Evolutionary conservation across 2,329 filamentous ascomycete genomes (phyloP), one percentile per base, ranked within the genome.

Genomic region (Pseudocercospora musae): DNA sequence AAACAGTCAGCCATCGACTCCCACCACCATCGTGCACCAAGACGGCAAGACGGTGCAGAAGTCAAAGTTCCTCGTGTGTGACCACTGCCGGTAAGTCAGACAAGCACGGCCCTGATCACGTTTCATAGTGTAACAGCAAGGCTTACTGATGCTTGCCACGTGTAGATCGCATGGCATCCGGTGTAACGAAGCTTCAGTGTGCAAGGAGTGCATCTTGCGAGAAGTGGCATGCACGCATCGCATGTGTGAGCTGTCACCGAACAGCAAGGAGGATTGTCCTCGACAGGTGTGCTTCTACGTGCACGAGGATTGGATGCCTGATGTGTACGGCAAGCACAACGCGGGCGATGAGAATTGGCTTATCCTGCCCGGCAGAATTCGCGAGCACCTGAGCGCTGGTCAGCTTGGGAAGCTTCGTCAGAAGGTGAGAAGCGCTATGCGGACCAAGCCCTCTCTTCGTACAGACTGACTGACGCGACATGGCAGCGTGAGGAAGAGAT

Each of bases 131-230:
- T n/a, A 18, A 11, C 29, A 33, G 27, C 31, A 52, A 52, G 48
- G 48, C 23, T 20, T 54, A 50, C 49, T 59, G 46, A 59, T 49
- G 29, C 29, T 40, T 55, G 33, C 44, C 33, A 57, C 56, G 44
- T 42, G 40, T 23, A 62, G 64, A 46, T 57, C 64, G n/a, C 64
- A 66, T 57, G 59, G 63, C 56, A 56, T 67, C 53, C 60, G 59
- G 46, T 67, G 63, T 58, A 67, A 67, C 59, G 65, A 67, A 56
- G 65, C 63, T n/a, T 59, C 63, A n/a, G 63, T 67, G 23, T 67
- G 63, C 59, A 59, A 60, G 44, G 65, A 67, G 55, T 67, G 65
- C 55, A 64, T 64, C 58, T 49, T 64, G 9, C 60, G 65, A 50
- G 53, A 62, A 23, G 59, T 66, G 20, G 56, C 63, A 20, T 67